These are phyloP conservation scores for Ophiostoma sp. DNA, from an alignment of 2,329 filamentous ascomycete species.

Conservation along the genomic window DNA sequence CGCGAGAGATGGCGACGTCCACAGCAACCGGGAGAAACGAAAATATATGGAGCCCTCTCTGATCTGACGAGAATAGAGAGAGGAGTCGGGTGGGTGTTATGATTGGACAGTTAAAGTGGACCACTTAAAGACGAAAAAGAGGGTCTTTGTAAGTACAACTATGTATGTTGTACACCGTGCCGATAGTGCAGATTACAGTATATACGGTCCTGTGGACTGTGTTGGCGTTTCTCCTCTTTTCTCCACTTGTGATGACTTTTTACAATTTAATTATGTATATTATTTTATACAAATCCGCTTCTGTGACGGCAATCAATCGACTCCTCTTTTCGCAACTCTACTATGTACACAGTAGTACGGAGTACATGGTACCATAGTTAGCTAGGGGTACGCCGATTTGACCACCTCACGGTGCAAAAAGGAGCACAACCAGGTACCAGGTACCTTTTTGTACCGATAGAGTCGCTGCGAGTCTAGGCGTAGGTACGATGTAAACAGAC, in stretches of 20 bases:
- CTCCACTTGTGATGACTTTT: not conserved
- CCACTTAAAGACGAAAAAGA: not conserved
- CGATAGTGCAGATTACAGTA: not conserved
- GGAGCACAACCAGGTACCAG: not conserved
- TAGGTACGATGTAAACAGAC: not conserved
- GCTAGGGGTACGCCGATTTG: not conserved
- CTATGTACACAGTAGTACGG: no score
- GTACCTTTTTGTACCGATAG: not conserved
- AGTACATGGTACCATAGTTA: no score
- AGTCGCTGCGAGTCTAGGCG: not conserved
- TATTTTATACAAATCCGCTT: slow-evolving; percentile 2
- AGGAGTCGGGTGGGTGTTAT: not conserved
- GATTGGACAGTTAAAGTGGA: not conserved
- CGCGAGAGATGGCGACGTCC: slow-evolving; percentile 2
- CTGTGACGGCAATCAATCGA: not conserved
- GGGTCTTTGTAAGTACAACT: not conserved
- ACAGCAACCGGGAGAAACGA: slow-evolving; percentile 12
- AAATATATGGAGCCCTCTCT: slow-evolving; percentile 13
- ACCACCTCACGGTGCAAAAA: not conserved
- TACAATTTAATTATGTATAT: not conserved
- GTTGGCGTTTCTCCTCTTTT: not conserved
- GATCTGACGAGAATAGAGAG: slow-evolving; percentile 9
- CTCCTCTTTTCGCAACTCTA: not conserved
- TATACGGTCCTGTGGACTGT: not conserved
- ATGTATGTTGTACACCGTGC: not conserved